Evolutionary conservation across 2,329 filamentous ascomycete genomes (phyloP).

Genomic region (Diaporthe amygdali): DNA sequence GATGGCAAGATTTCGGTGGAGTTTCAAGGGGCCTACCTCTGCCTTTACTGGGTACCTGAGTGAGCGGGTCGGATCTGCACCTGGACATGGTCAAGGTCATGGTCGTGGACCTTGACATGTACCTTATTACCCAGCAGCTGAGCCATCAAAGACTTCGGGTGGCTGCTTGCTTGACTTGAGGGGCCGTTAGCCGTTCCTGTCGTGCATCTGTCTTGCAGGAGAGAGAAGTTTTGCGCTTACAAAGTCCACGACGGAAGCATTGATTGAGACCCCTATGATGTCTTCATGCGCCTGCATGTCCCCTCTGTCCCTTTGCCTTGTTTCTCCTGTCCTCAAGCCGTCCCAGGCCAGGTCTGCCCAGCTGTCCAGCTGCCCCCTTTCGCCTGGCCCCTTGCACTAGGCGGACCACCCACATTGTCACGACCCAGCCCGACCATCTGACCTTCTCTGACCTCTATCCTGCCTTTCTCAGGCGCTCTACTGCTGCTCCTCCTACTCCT

Average conservation of each 20-base stretch:
- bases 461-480: not conserved
- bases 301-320: not conserved
- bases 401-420: conserved; percentile 16
- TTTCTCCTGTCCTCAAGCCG: not conserved
- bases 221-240: not conserved
- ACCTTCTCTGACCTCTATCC: conserved; percentile 9
- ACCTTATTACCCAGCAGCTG: conserved; percentile 8
- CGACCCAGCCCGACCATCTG: conserved; percentile 1
- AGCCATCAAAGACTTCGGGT: not conserved
- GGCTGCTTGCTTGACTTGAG: not conserved
- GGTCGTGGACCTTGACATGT: not conserved
- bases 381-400: conserved; percentile 19
- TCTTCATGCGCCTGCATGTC: conserved; percentile 18
- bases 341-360: not conserved
- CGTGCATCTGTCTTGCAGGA: not conserved
- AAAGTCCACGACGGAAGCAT: not conserved
- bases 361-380: conserved; percentile 11
- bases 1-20: conserved; percentile 26
- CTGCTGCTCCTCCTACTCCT: not conserved
- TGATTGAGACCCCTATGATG: conserved; percentile 16
- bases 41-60: conserved; percentile 13
- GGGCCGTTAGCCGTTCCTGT: not conserved
- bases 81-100: conserved; percentile 1
- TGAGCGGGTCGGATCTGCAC: conserved; percentile 14
- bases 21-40: conserved; percentile 24